A percentile compares a stretch with the other conserved stretches of the same genome.
Conservation (phyloP, 75 land plant species). For the Pinus taeda region DNA sequence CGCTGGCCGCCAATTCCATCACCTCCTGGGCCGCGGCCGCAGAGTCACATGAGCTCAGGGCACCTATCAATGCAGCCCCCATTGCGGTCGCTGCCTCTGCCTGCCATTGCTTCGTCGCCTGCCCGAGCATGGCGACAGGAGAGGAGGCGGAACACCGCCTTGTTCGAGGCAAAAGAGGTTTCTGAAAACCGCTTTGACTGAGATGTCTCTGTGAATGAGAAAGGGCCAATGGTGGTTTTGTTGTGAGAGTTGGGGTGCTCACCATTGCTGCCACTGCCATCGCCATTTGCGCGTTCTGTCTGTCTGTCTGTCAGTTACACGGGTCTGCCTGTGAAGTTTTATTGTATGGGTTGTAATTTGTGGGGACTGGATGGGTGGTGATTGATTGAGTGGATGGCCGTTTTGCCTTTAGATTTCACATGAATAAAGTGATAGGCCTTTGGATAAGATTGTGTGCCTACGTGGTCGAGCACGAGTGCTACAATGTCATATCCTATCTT, state of each 20-base stretch:
- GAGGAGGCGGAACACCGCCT: not conserved
- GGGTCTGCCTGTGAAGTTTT: no score
- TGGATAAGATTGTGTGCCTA: no score
- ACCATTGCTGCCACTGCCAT: conserved; percentile 6
- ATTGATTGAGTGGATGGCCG: no score
- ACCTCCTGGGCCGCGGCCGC: conserved; percentile 75
- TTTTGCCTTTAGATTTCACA: no score
- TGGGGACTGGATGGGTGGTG: no score
- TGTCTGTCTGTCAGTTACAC: no score
- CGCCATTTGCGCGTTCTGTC: not conserved
- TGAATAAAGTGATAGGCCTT: no score
- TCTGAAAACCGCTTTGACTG: not conserved
- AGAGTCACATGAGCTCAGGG: conserved; percentile 51
- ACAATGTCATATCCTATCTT: no score
- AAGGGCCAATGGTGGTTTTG: not conserved
- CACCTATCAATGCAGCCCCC: conserved; percentile 21
- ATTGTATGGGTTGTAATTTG: no score
- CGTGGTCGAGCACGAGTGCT: no score
- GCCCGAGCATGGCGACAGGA: not conserved
- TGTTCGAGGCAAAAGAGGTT: not conserved
- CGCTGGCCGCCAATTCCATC: conserved; percentile 56
- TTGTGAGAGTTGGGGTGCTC: not conserved
- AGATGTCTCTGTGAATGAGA: not conserved
- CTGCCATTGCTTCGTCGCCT: not conserved
- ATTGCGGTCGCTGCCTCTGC: not conserved